Percentiles rank a stretch among this genome's conserved stretches.
These are phyloP conservation scores for Coix lacrymajobi DNA, from an alignment of 176 grass and related monocot genomes.

Conservation along the genomic window DNA sequence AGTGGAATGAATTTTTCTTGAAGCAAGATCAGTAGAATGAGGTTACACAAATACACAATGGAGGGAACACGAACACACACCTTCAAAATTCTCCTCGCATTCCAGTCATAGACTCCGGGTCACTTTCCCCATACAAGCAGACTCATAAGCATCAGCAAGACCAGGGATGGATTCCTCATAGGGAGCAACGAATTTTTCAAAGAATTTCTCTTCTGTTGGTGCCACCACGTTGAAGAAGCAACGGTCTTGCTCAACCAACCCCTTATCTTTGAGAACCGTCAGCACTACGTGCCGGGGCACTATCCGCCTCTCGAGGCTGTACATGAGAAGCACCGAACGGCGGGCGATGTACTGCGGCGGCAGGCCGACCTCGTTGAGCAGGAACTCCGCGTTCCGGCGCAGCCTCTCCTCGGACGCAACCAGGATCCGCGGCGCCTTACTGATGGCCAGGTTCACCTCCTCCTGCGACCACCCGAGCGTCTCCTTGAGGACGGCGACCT, in stretches of 20 bases:
- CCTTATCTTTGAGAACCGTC: constrained; percentile 44
- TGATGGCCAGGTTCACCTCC: constrained; percentile 53
- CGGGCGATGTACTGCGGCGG: constrained; percentile 35
- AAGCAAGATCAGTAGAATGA: constrained; percentile 19
- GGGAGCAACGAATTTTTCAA: constrained; percentile 54
- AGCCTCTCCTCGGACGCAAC: constrained; percentile 43
- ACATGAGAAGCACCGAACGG: constrained; percentile 52
- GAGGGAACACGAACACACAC: neutral
- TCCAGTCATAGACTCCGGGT: constrained; percentile 9
- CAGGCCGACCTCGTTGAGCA: constrained; percentile 55
- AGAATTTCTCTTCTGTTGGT: constrained; percentile 60
- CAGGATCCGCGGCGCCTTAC: constrained; percentile 58
- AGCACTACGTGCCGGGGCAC: constrained; percentile 60
- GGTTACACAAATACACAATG: neutral
- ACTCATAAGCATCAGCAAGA: constrained; percentile 44
- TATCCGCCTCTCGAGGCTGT: constrained; percentile 65
- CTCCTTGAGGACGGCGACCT: constrained; percentile 42
- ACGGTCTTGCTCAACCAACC: constrained; percentile 35
- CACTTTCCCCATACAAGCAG: constrained; percentile 19
- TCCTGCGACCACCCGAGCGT: constrained; percentile 59
- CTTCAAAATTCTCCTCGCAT: neutral
- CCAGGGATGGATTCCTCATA: constrained; percentile 44
- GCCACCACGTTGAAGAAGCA: constrained; percentile 47
- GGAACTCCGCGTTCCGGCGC: constrained; percentile 41
- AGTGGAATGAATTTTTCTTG: constrained; percentile 5